Base-by-base conservation (phyloP, 2,329 filamentous ascomycete species). In the Xylaria sp. region DNA sequence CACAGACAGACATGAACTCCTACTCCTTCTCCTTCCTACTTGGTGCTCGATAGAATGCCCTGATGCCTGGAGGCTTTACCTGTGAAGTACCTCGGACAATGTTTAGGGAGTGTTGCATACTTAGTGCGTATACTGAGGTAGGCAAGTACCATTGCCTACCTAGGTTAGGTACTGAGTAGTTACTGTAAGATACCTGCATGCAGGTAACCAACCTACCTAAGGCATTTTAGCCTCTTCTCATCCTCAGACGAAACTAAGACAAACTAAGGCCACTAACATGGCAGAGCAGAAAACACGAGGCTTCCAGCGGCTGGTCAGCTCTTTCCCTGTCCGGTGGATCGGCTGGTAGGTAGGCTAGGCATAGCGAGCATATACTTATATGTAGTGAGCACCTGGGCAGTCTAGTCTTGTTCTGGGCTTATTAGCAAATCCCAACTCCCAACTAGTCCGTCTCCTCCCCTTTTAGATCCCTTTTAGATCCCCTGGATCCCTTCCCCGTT, bases 261-360 rank as follows among this genome's bases (percentile, higher is more conserved):
- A 18, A 63, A 53, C 60, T n/a, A 54, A 10, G 18, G 18, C 40
- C 16, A 44, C 40, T 32, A 44, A 3, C 16, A 27, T 8, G n/a
- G 23, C 21, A 25, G 6, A 44, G 23, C n/a, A 47, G n/a, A 35
- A 60, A 69, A 71, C 69, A 71, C 69, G 69, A 71, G 66, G 63
- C 69, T 69, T 51, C 55, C 32, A 57, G 66, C 62, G 63, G 65
- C 69, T 63, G 69, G 62, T 63, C 63, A 66, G 69, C 69, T 66
- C 53, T 53, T 65, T 65, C 65, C 48, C 50, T 60, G 47, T 42
- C 50, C 12, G 47, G 59, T 53, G 47, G 59, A 48, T 21, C n/a
- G 21, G n/a, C 32, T 55, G 18, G 35, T 44, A n/a, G 29, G 32
- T 40, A 23, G 12, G 23, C n/a, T n/a, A n/a, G n/a, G n/a, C n/a